Evolutionary conservation across 78 protist species (phyloP).

Genomic region (Dictyostelium intermedium): DNA sequence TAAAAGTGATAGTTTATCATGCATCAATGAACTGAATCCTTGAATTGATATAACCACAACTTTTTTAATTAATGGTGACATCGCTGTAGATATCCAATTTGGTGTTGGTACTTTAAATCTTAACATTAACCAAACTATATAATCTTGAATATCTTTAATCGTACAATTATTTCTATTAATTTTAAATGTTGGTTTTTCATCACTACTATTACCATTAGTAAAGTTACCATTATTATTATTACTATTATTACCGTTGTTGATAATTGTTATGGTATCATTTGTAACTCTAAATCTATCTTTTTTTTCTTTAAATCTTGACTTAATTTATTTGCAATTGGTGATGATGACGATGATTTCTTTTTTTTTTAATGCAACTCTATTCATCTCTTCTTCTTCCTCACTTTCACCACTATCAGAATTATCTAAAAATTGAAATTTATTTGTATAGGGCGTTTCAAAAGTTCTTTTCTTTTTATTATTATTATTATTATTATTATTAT

Average conservation of each 20-base stretch:
- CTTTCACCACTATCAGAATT: background rate
- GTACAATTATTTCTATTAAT: background rate
- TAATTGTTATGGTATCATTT: background rate
- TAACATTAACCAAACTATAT: conserved; percentile 29
- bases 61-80: conserved; percentile 38
- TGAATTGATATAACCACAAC: conserved; percentile 11
- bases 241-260: too few species aligned
- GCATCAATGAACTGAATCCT: background rate
- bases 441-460: background rate
- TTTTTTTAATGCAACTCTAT: background rate
- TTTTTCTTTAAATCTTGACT: background rate
- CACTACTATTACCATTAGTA: background rate
- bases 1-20: background rate
- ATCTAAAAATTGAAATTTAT: conserved; percentile 13
- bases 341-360: background rate
- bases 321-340: background rate
- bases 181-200: background rate
- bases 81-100: conserved; percentile 29
- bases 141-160: conserved; percentile 49
- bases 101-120: conserved; percentile 26
- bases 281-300: background rate
- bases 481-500: background rate
- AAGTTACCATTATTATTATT: background rate
- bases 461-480: background rate
- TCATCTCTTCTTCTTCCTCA: background rate